phyloP scores from a whole-genome alignment of 805 yeast genomes.

The Millerozyma miso region DNA sequence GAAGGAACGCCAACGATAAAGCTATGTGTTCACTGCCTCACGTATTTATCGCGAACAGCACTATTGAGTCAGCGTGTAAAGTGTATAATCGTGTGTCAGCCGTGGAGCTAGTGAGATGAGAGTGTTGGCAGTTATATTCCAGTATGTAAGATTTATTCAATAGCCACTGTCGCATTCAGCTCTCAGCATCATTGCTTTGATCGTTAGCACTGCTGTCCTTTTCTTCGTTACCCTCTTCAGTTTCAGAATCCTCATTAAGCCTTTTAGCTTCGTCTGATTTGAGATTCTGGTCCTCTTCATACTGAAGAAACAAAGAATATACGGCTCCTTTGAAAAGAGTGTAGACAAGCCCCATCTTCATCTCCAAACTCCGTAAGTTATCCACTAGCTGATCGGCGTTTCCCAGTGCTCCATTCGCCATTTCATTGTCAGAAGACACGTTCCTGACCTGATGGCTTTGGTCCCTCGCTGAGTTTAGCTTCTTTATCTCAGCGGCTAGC shows the following conservation, averaged over 20 bases:
- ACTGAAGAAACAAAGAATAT: constrained; percentile 56
- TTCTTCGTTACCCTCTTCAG: not conserved
- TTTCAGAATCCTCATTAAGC: constrained; percentile 4
- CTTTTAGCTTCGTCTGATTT: constrained; percentile 5
- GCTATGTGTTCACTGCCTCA: no score
- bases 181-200: constrained; percentile 1
- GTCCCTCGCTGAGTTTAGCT: constrained; percentile 16
- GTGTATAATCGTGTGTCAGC: no score
- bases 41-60: no score
- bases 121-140: no score
- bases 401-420: constrained; percentile 7
- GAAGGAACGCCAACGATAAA: no score
- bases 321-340: constrained; percentile 69
- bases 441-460: not conserved
- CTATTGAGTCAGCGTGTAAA: no score
- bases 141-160: no score
- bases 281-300: constrained; percentile 24
- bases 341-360: constrained; percentile 59
- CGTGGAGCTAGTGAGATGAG: no score
- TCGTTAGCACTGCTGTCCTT: constrained; percentile 2
- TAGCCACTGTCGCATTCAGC: no score
- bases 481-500: constrained; percentile 29
- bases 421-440: constrained; percentile 5
- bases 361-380: constrained; percentile 56
- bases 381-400: constrained; percentile 34